Percentiles rank a stretch among this genome's conserved stretches.
Conservation (phyloP, 2,329 filamentous ascomycete species). For the Bertia moriformis region DNA sequence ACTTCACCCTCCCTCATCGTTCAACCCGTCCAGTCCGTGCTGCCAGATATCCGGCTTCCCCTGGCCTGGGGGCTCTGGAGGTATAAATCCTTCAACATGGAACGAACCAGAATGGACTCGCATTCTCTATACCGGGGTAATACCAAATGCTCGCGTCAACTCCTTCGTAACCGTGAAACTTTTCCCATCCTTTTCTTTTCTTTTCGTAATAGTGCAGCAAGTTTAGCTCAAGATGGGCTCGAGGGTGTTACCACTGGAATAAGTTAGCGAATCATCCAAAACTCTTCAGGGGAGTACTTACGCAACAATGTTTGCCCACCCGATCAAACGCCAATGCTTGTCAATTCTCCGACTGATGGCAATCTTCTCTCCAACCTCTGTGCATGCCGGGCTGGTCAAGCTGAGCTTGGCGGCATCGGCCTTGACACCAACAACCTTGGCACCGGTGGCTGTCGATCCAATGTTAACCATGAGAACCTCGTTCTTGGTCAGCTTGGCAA, state of each 20-base stretch:
- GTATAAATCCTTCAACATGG: too few relatives aligned
- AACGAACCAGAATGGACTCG: too few relatives aligned
- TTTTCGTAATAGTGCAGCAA: too few relatives aligned
- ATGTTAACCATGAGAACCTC: conserved; percentile 99
- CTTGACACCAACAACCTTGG: conserved; percentile 93
- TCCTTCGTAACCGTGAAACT: too few relatives aligned
- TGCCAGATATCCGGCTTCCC: too few relatives aligned
- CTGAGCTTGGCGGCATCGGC: conserved; percentile 92
- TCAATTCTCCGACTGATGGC: conserved; percentile 91
- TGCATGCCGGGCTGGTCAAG: conserved; percentile 86
- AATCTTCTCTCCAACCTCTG: conserved; percentile 95
- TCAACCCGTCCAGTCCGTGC: too few relatives aligned
- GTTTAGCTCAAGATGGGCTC: conserved; percentile 24
- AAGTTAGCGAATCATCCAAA: conserved; percentile 5
- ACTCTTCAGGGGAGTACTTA: conserved; percentile 20
- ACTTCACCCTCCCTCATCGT: too few relatives aligned
- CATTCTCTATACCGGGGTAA: too few relatives aligned
- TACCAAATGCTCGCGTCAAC: too few relatives aligned
- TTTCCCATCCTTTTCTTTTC: too few relatives aligned
- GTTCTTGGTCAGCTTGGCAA: conserved; percentile 94
- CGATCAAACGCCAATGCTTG: conserved; percentile 95
- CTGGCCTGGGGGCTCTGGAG: too few relatives aligned
- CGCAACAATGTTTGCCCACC: conserved; percentile 71
- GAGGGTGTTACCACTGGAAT: conserved; percentile 25
- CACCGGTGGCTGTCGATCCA: conserved; percentile 89